A percentile compares a stretch with the other conserved stretches of the same genome.
Evolutionary conservation across 176 grass and related monocot species (phyloP).

Genomic region (Ensete glaucum): DNA sequence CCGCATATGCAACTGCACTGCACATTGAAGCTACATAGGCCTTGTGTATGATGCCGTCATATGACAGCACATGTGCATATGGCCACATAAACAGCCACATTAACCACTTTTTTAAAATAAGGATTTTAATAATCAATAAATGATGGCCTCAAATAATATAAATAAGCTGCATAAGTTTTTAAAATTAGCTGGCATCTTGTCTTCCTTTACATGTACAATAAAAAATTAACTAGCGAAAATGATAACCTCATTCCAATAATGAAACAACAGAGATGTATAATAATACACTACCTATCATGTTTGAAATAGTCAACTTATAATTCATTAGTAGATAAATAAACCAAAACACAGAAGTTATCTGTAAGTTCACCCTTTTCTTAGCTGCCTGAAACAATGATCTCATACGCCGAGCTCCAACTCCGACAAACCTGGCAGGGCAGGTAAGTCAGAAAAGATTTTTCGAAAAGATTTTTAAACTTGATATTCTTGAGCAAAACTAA

Average conservation of each 20-base stretch:
- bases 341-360: neutral
- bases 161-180: no score
- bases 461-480: neutral
- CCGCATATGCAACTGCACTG: no score
- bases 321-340: neutral
- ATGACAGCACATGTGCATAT: no score
- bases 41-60: no score
- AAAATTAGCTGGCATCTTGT: no score
- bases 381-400: conserved; percentile 96
- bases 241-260: neutral
- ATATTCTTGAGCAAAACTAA: neutral
- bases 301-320: neutral
- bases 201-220: no score
- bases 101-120: no score
- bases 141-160: no score
- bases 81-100: no score
- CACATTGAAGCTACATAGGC: no score
- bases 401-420: conserved; percentile 90
- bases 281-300: neutral
- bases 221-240: neutral
- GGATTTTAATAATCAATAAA: no score
- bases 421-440: conserved; percentile 80
- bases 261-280: neutral
- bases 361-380: conserved; percentile 76
- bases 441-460: conserved; percentile 8